Conservation (phyloP, 768 basidiomycete genomes). For the Ramaria rubella region DNA sequence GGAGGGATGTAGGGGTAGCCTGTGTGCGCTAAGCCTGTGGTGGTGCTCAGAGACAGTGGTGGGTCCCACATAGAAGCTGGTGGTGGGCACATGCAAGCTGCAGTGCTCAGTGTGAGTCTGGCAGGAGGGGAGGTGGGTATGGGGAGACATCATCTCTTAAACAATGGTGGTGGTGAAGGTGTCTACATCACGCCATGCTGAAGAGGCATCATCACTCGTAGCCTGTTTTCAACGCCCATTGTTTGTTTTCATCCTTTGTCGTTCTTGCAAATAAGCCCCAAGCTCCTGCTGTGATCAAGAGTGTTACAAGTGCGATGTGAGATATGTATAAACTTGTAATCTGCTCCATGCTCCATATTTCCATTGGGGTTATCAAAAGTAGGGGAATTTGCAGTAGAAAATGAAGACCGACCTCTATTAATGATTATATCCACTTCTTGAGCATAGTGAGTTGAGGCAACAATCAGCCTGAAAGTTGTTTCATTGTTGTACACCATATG, state of each 20-base stretch:
- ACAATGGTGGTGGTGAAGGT: too few relatives aligned
- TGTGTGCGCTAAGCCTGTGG: too few relatives aligned
- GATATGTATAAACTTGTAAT: conserved; percentile 82
- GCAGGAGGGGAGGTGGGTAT: too few relatives aligned
- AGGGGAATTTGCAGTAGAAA: background rate
- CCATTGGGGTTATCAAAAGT: conserved; percentile 41
- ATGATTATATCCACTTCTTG: conserved; percentile 87
- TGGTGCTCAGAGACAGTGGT: too few relatives aligned
- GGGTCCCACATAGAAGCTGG: too few relatives aligned
- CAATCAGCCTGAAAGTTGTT: conserved; percentile 80
- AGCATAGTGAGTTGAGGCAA: conserved; percentile 78
- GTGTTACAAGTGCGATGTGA: conserved; percentile 28
- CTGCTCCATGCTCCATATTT: conserved; percentile 93
- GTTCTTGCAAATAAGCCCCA: conserved; percentile 8
- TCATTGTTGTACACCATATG: conserved; percentile 77
- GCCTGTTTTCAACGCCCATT: background rate
- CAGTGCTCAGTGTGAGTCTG: too few relatives aligned
- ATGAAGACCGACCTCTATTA: conserved; percentile 72
- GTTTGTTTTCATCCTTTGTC: background rate
- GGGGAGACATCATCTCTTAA: too few relatives aligned
- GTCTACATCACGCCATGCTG: too few relatives aligned
- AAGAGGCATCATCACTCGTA: too few relatives aligned
- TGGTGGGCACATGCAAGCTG: too few relatives aligned
- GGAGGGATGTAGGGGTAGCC: too few relatives aligned
- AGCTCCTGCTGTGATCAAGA: conserved; percentile 1